Conservation (phyloP, 495 filamentous ascomycete genomes). For the Filosporella fistucella region DNA sequence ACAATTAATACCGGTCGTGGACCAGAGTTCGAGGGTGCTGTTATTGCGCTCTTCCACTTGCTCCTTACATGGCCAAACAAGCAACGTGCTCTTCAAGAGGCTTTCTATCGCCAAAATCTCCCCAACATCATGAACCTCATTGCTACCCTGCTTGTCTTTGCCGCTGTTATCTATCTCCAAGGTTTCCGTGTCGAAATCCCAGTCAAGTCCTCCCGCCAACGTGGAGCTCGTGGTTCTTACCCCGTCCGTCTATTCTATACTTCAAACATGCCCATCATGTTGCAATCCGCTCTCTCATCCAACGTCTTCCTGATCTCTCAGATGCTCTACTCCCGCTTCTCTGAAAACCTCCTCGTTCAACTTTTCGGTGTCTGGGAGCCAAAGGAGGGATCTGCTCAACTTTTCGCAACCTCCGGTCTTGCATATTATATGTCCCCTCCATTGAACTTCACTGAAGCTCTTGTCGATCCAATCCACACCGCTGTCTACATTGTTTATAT, state of each 20-base stretch:
- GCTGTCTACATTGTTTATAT: constrained; percentile 95
- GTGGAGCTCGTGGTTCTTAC: constrained; percentile 90
- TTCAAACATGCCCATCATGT: constrained; percentile 98
- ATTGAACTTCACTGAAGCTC: constrained; percentile 92
- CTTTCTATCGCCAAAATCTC: constrained; percentile 98
- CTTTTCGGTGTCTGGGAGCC: constrained; percentile 98
- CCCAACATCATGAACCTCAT: constrained; percentile 99
- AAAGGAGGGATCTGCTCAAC: constrained; percentile 91
- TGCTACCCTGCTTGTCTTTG: constrained; percentile 89
- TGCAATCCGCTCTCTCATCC: constrained; percentile 95
- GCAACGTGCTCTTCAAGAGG: constrained; percentile 92
- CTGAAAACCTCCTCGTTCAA: constrained; percentile 94
- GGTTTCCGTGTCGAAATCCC: constrained; percentile 99
- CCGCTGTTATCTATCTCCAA: constrained; percentile 98
- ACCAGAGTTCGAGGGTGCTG: constrained; percentile 98
- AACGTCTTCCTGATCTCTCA: constrained; percentile 98
- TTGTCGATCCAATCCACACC: constrained; percentile 95
- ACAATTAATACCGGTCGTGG: constrained; percentile 99
- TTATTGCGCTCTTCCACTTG: constrained; percentile 97
- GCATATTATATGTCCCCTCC: constrained; percentile 99
- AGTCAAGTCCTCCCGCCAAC: constrained; percentile 98
- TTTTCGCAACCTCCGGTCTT: constrained; percentile 85
- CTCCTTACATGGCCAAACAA: constrained; percentile 98
- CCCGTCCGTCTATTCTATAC: constrained; percentile 81
- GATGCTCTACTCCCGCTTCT: constrained; percentile 98